Evolutionary conservation across 768 basidiomycete species (phyloP).

Genomic region (Macrolepiota albuminosa): DNA sequence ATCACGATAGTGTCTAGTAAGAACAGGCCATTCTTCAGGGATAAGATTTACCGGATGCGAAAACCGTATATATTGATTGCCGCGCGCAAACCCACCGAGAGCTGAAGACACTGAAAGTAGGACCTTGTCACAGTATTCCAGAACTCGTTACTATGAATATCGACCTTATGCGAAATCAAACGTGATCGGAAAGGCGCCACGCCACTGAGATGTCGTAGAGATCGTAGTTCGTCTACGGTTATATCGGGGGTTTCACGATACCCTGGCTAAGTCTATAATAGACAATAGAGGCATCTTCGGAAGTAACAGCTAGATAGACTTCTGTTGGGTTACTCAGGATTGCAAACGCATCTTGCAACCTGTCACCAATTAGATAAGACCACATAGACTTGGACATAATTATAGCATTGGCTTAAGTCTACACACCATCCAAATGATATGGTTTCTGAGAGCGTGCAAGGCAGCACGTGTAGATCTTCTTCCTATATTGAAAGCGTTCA

Average conservation of each 20-base stretch:
- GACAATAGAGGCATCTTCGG: conserved; percentile 77
- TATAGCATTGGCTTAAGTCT: background rate
- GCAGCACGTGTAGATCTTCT: conserved; percentile 47
- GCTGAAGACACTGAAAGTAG: background rate
- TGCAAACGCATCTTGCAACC: conserved; percentile 56
- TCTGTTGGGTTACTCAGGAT: conserved; percentile 41
- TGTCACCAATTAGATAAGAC: conserved; percentile 18
- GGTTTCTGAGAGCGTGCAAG: conserved; percentile 64
- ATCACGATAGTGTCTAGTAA: background rate
- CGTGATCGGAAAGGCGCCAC: too few species aligned
- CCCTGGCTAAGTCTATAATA: conserved; percentile 80
- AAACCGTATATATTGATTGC: background rate
- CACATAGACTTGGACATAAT: background rate
- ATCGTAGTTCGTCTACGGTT: conserved; percentile 3
- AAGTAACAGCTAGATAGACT: conserved; percentile 66
- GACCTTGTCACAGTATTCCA: background rate
- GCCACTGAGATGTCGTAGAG: background rate
- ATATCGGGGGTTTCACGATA: conserved; percentile 69
- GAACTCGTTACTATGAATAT: background rate
- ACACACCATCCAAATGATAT: conserved; percentile 59
- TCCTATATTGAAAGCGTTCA: conserved; percentile 29
- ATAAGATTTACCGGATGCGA: background rate
- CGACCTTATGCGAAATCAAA: background rate
- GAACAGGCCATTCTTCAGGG: background rate
- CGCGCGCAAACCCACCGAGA: background rate